Evolutionary conservation across 78 protist genomes (phyloP).

Genomic region (Emiliania huxleyi): DNA sequence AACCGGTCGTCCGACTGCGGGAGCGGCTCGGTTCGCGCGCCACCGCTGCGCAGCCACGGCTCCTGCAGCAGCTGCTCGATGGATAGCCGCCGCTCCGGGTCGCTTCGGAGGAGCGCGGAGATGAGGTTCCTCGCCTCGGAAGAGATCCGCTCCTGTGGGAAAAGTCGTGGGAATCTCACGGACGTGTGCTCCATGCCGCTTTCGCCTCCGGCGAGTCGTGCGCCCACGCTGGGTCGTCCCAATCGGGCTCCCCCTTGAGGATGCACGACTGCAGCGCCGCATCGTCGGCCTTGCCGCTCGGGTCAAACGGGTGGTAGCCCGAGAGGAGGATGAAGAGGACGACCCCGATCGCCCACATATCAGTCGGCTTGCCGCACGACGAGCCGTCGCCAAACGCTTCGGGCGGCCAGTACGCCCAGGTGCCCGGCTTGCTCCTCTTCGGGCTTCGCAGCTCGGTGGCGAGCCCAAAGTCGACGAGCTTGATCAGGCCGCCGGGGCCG

Average conservation of each 20-base stretch:
- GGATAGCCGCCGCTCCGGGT: slow-evolving; percentile 52
- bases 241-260: not conserved
- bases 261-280: not conserved
- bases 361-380: slow-evolving; percentile 12
- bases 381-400: not conserved
- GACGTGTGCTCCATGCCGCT: no score
- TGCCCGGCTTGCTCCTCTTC: slow-evolving; percentile 3
- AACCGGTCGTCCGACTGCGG: no score
- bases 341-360: slow-evolving; percentile 52
- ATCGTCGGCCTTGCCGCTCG: not conserved
- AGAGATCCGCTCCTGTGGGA: no score
- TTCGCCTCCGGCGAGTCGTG: not conserved
- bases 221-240: not conserved
- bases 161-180: no score
- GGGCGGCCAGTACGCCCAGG: slow-evolving; percentile 50
- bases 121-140: no score
- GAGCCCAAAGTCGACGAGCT: slow-evolving; percentile 40
- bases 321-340: slow-evolving; percentile 18
- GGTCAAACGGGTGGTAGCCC: not conserved
- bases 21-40: no score
- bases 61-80: slow-evolving; percentile 54
- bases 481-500: not conserved
- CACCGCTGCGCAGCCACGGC: no score
- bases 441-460: not conserved
- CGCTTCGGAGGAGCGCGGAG: slow-evolving; percentile 17